Evolutionary conservation across 2,329 filamentous ascomycete species (phyloP), one percentile per base, ranked within the genome.

Genomic region (Aspergillus fructus): DNA sequence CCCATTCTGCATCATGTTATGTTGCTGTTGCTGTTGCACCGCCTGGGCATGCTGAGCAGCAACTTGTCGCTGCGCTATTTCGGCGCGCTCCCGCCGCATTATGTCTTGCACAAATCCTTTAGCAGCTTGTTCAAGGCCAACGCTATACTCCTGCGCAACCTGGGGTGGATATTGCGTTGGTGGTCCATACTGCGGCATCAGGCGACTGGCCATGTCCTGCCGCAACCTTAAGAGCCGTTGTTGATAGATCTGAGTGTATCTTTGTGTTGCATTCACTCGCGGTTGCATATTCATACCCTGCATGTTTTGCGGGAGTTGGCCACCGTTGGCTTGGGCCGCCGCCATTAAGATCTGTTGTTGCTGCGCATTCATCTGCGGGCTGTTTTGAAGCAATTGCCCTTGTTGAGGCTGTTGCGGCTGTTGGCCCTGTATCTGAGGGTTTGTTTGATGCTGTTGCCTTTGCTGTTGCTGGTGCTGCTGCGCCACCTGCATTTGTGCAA

Each of bases 1-100:
- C 24, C 70, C 72, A 56, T 74, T 75, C 39, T 74, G 71, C 74
- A 76, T 76, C 71, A 76, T 75, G 45, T 73, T 75, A 58, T 75
- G 72, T 27, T 74, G 74, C 50, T 75, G 73, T 55, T 75, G 73
- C 55, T 75, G 73, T 49, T 76, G 69, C 51, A 70, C 59, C 39
- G 63, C 65, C 49, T 70, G 72, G 19, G 69, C 70, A 49, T 74
- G 72, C 54, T 74, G 72, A 55, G 72, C 67, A 15, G 68, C 67
- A 33, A 68, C 66, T 37, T 70, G 70, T 39, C 51, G 56, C 5
- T 71, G 68, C 53, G 63, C 62, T 13, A 48, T 5, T 39, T 53
- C 51, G 49, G 74, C 71, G 23, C 70, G 68, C 24, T 76, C 74
- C 41, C 71, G 70, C 48, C 70, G 72, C 64, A 77, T 74, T 17